Evolutionary conservation across 306 rosid species (phyloP).

Genomic region (Crotalaria pallida): DNA sequence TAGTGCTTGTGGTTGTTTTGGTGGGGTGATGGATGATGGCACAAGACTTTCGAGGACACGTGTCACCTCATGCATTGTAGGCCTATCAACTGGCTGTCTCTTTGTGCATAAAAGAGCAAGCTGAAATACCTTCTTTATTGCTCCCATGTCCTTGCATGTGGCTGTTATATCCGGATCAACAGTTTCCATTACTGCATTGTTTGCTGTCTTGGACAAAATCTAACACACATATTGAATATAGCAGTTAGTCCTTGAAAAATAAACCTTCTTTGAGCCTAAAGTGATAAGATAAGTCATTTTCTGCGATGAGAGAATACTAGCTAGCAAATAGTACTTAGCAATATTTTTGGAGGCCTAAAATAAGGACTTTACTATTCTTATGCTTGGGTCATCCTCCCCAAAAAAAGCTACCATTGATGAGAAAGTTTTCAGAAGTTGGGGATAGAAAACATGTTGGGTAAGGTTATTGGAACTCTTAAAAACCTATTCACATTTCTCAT

Average conservation of each 20-base stretch:
- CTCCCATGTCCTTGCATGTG: constrained; percentile 78
- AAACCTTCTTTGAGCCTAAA: background rate
- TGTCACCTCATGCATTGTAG: constrained; percentile 87
- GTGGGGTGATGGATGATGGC: constrained; percentile 19
- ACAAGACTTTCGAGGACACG: constrained; percentile 64
- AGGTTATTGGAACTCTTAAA: no score
- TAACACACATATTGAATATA: constrained; percentile 12
- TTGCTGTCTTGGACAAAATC: constrained; percentile 82
- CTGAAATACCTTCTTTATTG: constrained; percentile 72
- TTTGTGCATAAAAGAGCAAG: constrained; percentile 84
- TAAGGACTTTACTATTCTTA: no score
- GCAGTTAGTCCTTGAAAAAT: background rate
- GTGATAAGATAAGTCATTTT: background rate
- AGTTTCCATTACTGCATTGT: constrained; percentile 89
- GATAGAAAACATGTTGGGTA: no score
- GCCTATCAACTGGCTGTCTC: constrained; percentile 72
- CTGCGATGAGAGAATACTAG: no score
- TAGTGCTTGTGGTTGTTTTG: constrained; percentile 2
- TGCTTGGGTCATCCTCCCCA: no score
- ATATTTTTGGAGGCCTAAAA: no score
- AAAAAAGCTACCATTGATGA: no score
- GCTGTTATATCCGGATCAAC: constrained; percentile 79
- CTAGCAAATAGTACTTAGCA: no score
- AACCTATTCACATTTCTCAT: no score
- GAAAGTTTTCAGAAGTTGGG: no score